Conservation (phyloP, 1,139 yeast genomes). For the Geotrichum candidum region DNA sequence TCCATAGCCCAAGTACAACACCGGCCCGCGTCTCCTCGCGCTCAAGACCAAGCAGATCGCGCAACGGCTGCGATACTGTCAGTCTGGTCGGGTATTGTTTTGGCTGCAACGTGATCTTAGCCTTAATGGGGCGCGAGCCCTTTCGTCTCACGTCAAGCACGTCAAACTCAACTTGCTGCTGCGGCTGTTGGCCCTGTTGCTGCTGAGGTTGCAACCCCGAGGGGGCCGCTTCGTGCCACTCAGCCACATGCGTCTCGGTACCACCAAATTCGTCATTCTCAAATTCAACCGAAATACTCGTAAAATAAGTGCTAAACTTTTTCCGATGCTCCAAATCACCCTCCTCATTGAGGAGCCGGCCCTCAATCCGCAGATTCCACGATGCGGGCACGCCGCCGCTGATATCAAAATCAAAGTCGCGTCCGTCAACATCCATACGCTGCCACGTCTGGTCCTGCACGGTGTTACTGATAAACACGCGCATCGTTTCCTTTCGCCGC, state of each 20-base stretch:
- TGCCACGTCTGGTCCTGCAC: constrained; percentile 94
- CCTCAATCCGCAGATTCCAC: constrained; percentile 89
- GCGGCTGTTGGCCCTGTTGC: background rate
- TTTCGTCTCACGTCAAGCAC: constrained; percentile 81
- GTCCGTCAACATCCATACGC: constrained; percentile 32
- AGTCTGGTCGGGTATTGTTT: constrained; percentile 65
- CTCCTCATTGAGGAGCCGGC: constrained; percentile 55
- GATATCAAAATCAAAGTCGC: constrained; percentile 34
- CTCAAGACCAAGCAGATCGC: constrained; percentile 63
- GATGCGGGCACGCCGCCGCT: constrained; percentile 42
- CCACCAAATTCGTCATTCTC: constrained; percentile 38
- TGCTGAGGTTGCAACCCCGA: constrained; percentile 8
- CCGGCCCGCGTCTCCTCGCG: constrained; percentile 78
- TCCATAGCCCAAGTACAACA: constrained; percentile 79
- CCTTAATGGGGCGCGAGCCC: constrained; percentile 61
- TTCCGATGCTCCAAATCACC: constrained; percentile 40
- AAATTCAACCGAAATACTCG: constrained; percentile 79
- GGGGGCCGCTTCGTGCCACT: constrained; percentile 52
- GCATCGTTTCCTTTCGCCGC: constrained; percentile 49
- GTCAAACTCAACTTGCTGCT: constrained; percentile 54
- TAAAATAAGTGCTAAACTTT: constrained; percentile 73
- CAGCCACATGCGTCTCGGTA: constrained; percentile 42
- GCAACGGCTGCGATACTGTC: constrained; percentile 57
- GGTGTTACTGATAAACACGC: constrained; percentile 79
- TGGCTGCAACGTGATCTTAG: constrained; percentile 72